A percentile compares a stretch with the other conserved stretches of the same genome.
These are phyloP conservation scores for Myriosclerotinia duriaeana DNA, from an alignment of 2,329 filamentous ascomycete genomes.

Conservation along the genomic window DNA sequence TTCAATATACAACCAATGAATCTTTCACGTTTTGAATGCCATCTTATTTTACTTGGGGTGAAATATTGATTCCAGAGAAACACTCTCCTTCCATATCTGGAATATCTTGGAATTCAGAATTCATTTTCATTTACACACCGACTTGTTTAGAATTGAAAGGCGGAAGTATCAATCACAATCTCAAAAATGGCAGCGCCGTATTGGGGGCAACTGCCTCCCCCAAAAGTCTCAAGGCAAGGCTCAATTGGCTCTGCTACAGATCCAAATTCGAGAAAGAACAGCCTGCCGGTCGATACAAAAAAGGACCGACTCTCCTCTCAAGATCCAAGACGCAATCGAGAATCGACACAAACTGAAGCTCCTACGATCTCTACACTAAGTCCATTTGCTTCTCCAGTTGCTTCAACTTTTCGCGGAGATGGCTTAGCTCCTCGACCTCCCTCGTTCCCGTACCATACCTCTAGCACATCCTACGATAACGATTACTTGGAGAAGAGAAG, in stretches of 20 bases:
- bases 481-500: conserved; percentile 48
- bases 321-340: conserved; percentile 39
- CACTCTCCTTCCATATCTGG: not conserved
- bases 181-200: conserved; percentile 42
- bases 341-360: conserved; percentile 58
- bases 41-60: not conserved
- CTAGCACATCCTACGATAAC: conserved; percentile 39
- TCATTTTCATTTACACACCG: conserved; percentile 9
- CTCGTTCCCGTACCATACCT: conserved; percentile 52
- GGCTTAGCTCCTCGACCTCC: conserved; percentile 59
- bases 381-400: conserved; percentile 55
- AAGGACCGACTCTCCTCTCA: conserved; percentile 43
- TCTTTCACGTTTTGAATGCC: not conserved
- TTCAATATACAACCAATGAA: conserved; percentile 1
- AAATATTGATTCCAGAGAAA: not conserved
- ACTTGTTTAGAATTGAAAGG: conserved; percentile 3
- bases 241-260: conserved; percentile 42
- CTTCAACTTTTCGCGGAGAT: conserved; percentile 51
- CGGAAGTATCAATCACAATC: not conserved
- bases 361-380: conserved; percentile 59
- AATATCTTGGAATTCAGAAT: not conserved
- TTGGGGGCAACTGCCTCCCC: conserved; percentile 58
- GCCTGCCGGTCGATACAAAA: conserved; percentile 34
- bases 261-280: conserved; percentile 26
- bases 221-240: conserved; percentile 44